Conservation (phyloP, 257 asterid species). For the Prunella vulgaris region DNA sequence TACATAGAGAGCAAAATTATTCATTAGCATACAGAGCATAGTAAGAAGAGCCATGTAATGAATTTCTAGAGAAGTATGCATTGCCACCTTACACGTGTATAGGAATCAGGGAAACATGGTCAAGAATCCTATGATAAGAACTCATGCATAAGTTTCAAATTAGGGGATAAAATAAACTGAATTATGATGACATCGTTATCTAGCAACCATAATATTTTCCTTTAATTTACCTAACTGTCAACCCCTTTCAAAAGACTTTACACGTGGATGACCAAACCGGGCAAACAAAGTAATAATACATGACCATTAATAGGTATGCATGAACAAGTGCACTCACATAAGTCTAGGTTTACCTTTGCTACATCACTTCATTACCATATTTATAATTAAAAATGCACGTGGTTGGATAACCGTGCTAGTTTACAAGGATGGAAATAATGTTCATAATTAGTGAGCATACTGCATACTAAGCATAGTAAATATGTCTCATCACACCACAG, state of each 20-base stretch:
- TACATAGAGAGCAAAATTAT: slow-evolving; percentile 14
- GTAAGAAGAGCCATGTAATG: background rate
- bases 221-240: background rate
- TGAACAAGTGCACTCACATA: background rate
- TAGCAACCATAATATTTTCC: background rate
- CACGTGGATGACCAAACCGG: background rate
- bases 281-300: background rate
- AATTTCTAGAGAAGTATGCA: background rate
- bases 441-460: background rate
- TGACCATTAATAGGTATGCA: background rate
- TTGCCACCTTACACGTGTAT: slow-evolving; percentile 3
- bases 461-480: background rate
- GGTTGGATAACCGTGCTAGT: slow-evolving; percentile 1
- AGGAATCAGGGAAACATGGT: background rate
- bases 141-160: background rate
- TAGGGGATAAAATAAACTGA: background rate
- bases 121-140: background rate
- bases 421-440: background rate
- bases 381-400: background rate
- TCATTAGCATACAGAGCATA: background rate
- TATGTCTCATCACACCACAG: background rate
- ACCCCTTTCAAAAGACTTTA: background rate
- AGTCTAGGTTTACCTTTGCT: background rate
- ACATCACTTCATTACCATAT: background rate
- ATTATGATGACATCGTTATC: background rate